Percentiles rank a stretch among this genome's conserved stretches.
These are phyloP conservation scores for Phytopythium chamaehyphon DNA, from an alignment of 352 stramenopile species.

Conservation along the genomic window DNA sequence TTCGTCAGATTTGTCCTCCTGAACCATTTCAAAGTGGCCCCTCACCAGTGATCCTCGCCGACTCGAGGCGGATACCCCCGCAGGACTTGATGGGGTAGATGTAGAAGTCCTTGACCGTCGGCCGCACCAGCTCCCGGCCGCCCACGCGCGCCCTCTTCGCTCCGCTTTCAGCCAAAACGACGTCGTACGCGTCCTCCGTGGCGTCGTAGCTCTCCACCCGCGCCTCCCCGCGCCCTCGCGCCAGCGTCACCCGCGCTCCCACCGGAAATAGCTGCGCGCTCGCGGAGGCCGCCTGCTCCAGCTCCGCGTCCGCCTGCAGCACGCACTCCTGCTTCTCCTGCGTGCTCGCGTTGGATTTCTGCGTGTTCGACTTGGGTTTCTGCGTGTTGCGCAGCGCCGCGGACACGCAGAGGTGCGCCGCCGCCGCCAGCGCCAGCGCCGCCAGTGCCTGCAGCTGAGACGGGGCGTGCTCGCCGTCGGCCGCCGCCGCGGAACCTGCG, in stretches of 20 bases:
- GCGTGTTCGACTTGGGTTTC: neutral
- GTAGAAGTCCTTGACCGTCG: slow-evolving; percentile 40
- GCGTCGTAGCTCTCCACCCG: slow-evolving; percentile 24
- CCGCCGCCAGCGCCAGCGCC: too few relatives aligned
- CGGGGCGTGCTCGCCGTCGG: too few relatives aligned
- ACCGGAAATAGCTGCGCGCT: slow-evolving; percentile 19
- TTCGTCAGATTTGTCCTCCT: too few relatives aligned
- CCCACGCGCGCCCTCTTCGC: slow-evolving; percentile 13
- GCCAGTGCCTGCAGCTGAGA: too few relatives aligned
- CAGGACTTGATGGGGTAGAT: slow-evolving; percentile 89
- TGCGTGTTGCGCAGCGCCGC: slow-evolving; percentile 6
- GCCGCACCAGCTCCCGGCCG: slow-evolving; percentile 20
- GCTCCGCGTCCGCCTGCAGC: slow-evolving; percentile 25
- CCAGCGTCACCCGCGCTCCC: slow-evolving; percentile 14
- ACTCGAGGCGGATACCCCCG: slow-evolving; percentile 43
- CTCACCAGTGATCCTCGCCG: slow-evolving; percentile 33
- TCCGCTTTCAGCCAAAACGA: slow-evolving; percentile 10
- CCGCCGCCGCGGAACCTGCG: too few relatives aligned
- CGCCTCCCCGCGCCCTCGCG: slow-evolving; percentile 6
- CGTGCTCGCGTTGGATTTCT: neutral
- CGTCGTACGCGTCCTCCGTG: slow-evolving; percentile 21
- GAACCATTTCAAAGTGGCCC: too few relatives aligned
- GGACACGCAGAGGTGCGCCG: too few relatives aligned
- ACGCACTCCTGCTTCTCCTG: slow-evolving; percentile 10
- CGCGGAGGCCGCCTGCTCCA: slow-evolving; percentile 18